Percentiles rank a stretch among this genome's conserved stretches.
Conservation (phyloP, 805 yeast species). For the Saccharomycopsis oosterbeekiorum region DNA sequence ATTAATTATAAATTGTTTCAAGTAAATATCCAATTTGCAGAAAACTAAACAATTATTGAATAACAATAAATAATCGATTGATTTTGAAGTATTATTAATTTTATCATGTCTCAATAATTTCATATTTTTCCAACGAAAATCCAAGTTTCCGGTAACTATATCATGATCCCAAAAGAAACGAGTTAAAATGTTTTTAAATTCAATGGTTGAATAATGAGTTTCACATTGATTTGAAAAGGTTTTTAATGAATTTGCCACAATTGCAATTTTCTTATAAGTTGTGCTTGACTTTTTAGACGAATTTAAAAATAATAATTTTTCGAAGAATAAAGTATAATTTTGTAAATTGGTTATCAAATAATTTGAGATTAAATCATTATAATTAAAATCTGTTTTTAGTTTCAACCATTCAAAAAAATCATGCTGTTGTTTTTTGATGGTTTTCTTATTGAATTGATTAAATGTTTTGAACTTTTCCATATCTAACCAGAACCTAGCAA, state of each 20-base stretch:
- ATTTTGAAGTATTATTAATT: conserved; percentile 12
- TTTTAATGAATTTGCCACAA: conserved; percentile 11
- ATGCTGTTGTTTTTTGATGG: conserved; percentile 1
- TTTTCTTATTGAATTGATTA: background rate
- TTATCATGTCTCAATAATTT: conserved; percentile 15
- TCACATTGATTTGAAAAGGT: conserved; percentile 16
- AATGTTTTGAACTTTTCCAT: conserved; percentile 17
- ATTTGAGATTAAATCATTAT: conserved; percentile 13
- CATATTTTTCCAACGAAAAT: conserved; percentile 15
- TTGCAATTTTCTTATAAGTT: conserved; percentile 12
- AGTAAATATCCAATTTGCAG: conserved; percentile 17
- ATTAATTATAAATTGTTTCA: conserved; percentile 14
- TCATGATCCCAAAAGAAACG: conserved; percentile 13
- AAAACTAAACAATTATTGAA: conserved; percentile 17
- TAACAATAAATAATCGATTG: conserved; percentile 15
- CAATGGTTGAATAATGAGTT: conserved; percentile 13
- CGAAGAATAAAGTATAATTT: conserved; percentile 10
- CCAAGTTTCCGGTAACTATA: conserved; percentile 12
- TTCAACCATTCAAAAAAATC: conserved; percentile 17
- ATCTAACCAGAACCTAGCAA: conserved; percentile 18
- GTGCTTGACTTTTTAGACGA: conserved; percentile 10
- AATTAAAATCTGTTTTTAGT: conserved; percentile 14
- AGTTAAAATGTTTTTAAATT: conserved; percentile 14
- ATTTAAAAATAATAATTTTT: conserved; percentile 8
- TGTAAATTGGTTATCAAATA: conserved; percentile 15